phyloP scores from a whole-genome alignment of 164 flowering plant species.

The Chimonanthus praecox region DNA sequence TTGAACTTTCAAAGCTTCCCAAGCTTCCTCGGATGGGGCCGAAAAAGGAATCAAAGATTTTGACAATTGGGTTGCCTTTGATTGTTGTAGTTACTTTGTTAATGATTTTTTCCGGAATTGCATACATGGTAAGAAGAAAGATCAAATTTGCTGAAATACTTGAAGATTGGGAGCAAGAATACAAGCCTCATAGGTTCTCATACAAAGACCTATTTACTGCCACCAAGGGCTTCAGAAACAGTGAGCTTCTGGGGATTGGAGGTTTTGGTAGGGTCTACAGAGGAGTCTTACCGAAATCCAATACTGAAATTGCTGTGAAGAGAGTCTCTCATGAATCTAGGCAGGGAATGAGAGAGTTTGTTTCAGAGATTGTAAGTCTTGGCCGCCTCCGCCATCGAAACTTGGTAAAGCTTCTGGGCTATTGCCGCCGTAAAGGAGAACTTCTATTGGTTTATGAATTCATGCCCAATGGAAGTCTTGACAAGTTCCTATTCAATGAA shows the following conservation, averaged over 20 bases:
- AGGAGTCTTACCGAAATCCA: conserved; percentile 6
- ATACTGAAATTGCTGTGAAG: conserved; percentile 15
- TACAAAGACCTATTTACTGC: conserved; percentile 9
- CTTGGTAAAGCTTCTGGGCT: conserved; percentile 11
- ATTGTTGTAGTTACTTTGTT: background rate
- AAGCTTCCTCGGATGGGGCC: conserved; percentile 24
- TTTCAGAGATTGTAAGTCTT: conserved; percentile 16
- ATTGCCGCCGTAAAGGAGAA: conserved; percentile 12
- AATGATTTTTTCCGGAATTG: background rate
- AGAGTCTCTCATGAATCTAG: conserved; percentile 18
- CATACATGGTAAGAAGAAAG: background rate
- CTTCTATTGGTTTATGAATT: conserved; percentile 16
- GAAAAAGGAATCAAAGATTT: conserved; percentile 2
- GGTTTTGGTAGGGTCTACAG: conserved; percentile 18
- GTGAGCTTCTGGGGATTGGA: conserved; percentile 11
- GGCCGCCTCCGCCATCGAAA: conserved; percentile 17
- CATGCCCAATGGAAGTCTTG: conserved; percentile 17
- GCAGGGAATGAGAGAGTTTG: conserved; percentile 19
- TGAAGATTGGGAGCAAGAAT: conserved; percentile 11
- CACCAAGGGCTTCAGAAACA: conserved; percentile 15
- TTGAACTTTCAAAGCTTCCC: conserved; percentile 41
- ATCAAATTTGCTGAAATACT: conserved; percentile 13
- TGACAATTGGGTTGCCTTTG: conserved; percentile 11
- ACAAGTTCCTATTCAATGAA: conserved; percentile 9
- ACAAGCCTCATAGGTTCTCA: conserved; percentile 9